A percentile compares a stretch with the other conserved stretches of the same genome.
Evolutionary conservation across 2,329 filamentous ascomycete genomes (phyloP).

Genomic region (Clonostachys rosea): DNA sequence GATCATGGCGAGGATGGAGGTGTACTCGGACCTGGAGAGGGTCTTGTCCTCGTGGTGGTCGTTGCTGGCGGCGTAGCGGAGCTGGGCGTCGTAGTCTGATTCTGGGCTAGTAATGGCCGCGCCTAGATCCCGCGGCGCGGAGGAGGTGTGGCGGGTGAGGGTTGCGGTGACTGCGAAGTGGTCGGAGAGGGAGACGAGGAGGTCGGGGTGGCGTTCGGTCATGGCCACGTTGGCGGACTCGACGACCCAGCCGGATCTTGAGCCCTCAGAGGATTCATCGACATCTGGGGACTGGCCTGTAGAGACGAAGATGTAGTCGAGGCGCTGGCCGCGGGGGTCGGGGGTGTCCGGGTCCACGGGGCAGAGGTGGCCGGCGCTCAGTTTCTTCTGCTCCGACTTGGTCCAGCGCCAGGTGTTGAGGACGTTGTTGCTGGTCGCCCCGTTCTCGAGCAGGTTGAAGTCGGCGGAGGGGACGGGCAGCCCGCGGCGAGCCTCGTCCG

Average conservation of each 20-base stretch:
- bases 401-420: conserved; percentile 95
- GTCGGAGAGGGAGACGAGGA: conserved; percentile 86
- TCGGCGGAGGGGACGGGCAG: conserved; percentile 69
- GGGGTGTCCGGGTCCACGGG: conserved; percentile 57
- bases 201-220: conserved; percentile 72
- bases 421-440: conserved; percentile 79
- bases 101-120: conserved; percentile 3
- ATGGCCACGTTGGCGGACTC: conserved; percentile 70
- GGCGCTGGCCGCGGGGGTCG: conserved; percentile 75
- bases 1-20: conserved; percentile 70
- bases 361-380: conserved; percentile 54
- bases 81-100: conserved; percentile 21
- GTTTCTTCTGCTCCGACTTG: conserved; percentile 60
- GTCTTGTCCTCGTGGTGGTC: conserved; percentile 8
- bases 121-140: conserved; percentile 1
- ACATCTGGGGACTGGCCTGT: conserved; percentile 28
- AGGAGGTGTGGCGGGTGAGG: conserved; percentile 42
- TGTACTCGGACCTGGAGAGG: conserved; percentile 28
- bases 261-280: not conserved
- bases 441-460: conserved; percentile 76
- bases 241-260: conserved; percentile 59
- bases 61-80: conserved; percentile 15
- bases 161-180: conserved; percentile 90
- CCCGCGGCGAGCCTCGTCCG: conserved; percentile 57
- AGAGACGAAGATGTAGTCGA: conserved; percentile 91